A percentile compares a stretch with the other conserved stretches of the same genome.
Evolutionary conservation across 805 yeast genomes (phyloP).

Genomic region (Pichia nanzhaoensis): DNA sequence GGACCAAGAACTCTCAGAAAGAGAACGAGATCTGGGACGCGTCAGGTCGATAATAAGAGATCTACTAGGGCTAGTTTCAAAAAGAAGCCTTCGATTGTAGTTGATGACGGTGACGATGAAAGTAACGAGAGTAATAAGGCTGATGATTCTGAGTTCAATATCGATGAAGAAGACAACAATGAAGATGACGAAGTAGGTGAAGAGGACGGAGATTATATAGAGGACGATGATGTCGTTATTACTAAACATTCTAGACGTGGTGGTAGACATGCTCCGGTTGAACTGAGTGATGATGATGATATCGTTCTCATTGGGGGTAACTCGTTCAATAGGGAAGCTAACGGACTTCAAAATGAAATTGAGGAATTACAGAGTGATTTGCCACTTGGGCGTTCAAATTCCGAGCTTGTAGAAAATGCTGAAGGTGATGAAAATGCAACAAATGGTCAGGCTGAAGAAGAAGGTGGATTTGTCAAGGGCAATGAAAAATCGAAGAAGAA

Average conservation of each 20-base stretch:
- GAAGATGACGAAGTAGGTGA: constrained; percentile 1
- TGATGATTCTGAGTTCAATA: constrained; percentile 3
- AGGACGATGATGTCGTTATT: constrained; percentile 36
- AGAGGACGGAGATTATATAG: constrained; percentile 28
- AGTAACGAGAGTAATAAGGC: background rate
- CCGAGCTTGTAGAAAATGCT: constrained; percentile 12
- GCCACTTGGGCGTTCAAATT: background rate
- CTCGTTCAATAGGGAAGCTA: constrained; percentile 1
- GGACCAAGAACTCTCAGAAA: background rate
- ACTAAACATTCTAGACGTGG: constrained; percentile 22
- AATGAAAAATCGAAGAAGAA: constrained; percentile 8
- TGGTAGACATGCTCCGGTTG: constrained; percentile 36
- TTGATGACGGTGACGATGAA: no score
- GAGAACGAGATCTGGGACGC: constrained; percentile 6
- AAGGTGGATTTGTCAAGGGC: constrained; percentile 28
- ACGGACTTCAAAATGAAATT: constrained; percentile 14
- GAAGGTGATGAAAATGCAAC: constrained; percentile 34
- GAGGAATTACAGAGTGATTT: constrained; percentile 19
- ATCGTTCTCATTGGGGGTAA: background rate
- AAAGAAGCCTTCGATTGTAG: no score
- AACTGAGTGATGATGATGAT: constrained; percentile 17
- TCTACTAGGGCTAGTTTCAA: background rate
- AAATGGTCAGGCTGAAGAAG: constrained; percentile 33
- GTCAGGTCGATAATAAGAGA: background rate
- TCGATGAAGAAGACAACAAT: constrained; percentile 9